Conservation (phyloP, 768 basidiomycete species). For the Artomyces pyxidatus region DNA sequence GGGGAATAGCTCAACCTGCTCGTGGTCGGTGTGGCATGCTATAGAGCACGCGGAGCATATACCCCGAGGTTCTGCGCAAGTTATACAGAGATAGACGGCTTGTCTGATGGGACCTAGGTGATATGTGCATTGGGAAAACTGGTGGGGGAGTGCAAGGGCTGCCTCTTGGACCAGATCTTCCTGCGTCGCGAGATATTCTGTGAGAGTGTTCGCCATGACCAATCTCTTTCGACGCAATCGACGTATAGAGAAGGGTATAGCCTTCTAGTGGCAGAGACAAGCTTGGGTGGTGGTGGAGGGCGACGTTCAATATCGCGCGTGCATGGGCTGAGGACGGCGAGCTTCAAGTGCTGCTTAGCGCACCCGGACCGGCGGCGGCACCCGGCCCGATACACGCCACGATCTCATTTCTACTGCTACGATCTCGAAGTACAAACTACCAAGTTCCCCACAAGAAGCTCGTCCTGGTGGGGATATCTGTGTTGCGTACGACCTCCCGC, state of each 20-base stretch:
- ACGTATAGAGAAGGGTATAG: too few relatives aligned
- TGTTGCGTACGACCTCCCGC: constrained; percentile 43
- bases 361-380: too few relatives aligned
- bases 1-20: constrained; percentile 82
- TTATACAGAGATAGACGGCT: constrained; percentile 74
- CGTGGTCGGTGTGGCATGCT: constrained; percentile 81
- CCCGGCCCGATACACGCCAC: too few relatives aligned
- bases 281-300: too few relatives aligned
- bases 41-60: constrained; percentile 80
- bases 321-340: too few relatives aligned
- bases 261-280: too few relatives aligned
- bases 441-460: constrained; percentile 42
- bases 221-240: too few relatives aligned
- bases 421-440: too few relatives aligned
- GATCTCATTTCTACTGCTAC: too few relatives aligned
- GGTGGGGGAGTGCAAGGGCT: constrained; percentile 33
- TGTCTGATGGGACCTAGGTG: constrained; percentile 42
- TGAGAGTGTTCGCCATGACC: constrained; percentile 17
- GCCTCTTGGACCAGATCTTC: constrained; percentile 29
- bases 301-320: too few relatives aligned
- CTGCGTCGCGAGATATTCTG: constrained; percentile 24
- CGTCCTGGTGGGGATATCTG: constrained; percentile 41
- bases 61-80: constrained; percentile 60
- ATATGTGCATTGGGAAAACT: constrained; percentile 36
- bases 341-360: too few relatives aligned